These are phyloP conservation scores for Mycosphaerella sp. DNA, from an alignment of 2,329 filamentous ascomycete species.

Conservation along the genomic window DNA sequence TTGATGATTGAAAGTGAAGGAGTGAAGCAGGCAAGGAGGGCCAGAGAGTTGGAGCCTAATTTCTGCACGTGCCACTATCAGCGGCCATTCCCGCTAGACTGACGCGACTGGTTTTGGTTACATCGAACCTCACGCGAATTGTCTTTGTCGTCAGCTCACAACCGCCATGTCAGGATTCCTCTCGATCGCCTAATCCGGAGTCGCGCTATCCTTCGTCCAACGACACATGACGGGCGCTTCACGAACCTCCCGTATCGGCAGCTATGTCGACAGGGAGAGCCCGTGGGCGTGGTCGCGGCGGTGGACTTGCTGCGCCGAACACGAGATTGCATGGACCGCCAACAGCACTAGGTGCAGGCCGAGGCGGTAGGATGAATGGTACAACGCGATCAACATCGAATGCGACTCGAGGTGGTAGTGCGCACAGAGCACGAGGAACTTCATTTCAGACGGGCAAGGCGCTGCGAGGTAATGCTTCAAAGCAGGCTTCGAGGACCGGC, in stretches of 20 bases:
- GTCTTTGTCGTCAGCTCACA: conserved; percentile 1
- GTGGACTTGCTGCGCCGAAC: conserved; percentile 9
- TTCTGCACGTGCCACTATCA: not conserved
- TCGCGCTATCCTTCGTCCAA: not conserved
- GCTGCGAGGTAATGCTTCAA: conserved; percentile 4
- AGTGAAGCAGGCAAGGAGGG: too few relatives aligned
- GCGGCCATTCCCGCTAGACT: not conserved
- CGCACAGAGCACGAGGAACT: not conserved
- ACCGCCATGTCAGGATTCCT: conserved; percentile 7
- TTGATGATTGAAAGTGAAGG: too few relatives aligned
- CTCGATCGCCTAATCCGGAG: conserved; percentile 7
- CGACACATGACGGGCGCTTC: conserved; percentile 19
- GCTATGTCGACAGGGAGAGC: conserved; percentile 21
- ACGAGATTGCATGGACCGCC: conserved; percentile 3
- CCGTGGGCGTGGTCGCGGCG: conserved; percentile 20
- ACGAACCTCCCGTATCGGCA: conserved; percentile 14
- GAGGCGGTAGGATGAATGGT: conserved; percentile 8
- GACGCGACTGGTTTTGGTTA: not conserved
- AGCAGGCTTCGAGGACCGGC: not conserved
- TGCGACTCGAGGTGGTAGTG: conserved; percentile 4
- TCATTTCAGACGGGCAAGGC: not conserved
- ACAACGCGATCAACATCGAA: conserved; percentile 3
- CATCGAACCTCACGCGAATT: not conserved
- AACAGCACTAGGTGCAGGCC: conserved; percentile 4
- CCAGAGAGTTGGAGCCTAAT: not conserved